Percentiles rank a stretch among this genome's conserved stretches.
Evolutionary conservation across 2,329 filamentous ascomycete species (phyloP).

Genomic region (Cytospora piceae): DNA sequence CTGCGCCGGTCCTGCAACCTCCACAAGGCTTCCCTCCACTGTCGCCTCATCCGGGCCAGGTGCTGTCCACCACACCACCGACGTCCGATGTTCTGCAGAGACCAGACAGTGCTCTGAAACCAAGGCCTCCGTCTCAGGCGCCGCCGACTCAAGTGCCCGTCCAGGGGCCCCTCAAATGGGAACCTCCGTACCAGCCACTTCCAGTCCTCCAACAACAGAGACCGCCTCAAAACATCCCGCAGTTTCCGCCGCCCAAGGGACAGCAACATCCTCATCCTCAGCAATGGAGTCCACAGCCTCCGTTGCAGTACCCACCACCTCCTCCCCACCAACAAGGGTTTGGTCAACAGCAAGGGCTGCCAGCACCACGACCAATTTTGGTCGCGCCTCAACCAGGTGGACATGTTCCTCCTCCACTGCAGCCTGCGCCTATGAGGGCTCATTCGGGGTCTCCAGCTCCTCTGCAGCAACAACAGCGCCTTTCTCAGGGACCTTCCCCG

Average conservation of each 20-base stretch:
- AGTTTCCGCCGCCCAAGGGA: conserved; percentile 21
- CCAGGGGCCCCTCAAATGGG: conserved; percentile 45
- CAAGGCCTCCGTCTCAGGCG: conserved; percentile 35
- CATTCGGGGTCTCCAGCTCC: conserved; percentile 36
- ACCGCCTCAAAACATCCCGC: conserved; percentile 14
- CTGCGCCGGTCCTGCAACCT: conserved; percentile 44
- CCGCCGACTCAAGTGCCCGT: conserved; percentile 36
- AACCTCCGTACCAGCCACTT: conserved; percentile 45
- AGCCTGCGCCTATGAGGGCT: conserved; percentile 36
- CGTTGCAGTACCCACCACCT: conserved; percentile 29
- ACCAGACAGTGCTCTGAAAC: conserved; percentile 39
- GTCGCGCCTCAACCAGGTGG: conserved; percentile 43
- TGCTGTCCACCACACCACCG: conserved; percentile 34
- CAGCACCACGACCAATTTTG: conserved; percentile 36
- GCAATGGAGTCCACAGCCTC: conserved; percentile 24
- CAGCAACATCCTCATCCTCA: conserved; percentile 24
- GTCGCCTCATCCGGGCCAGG: conserved; percentile 36
- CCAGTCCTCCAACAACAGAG: conserved; percentile 30
- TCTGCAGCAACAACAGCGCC: conserved; percentile 26
- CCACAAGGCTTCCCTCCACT: conserved; percentile 43
- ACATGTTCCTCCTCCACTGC: conserved; percentile 37
- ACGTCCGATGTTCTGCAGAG: conserved; percentile 40
- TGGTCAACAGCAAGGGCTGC: conserved; percentile 3
- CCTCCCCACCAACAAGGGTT: conserved; percentile 25
- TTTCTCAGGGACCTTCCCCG: conserved; percentile 21